Base-by-base conservation (phyloP, 2,329 filamentous ascomycete species). In the Aspergillus sp. region DNA sequence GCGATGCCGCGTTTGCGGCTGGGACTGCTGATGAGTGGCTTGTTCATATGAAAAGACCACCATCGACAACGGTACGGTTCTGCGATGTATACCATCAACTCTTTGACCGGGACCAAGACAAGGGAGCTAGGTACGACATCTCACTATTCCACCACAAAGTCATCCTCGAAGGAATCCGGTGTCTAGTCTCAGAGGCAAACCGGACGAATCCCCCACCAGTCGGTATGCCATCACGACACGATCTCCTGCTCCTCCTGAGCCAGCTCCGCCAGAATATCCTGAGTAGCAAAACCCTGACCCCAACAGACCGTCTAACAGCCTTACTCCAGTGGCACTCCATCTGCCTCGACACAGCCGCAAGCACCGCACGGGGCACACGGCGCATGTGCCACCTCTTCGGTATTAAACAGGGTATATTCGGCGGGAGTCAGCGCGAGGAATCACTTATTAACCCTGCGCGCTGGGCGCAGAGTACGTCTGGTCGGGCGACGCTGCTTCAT, bases 281-380 rank as follows among this genome's bases (percentile, higher is more conserved):
- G 19, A 19, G 19, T 6, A 52, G 27, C 11, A 27, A 52, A 14
- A 4, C 14, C 17, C 47, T 53, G 11, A 39, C 35, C 12, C 33
- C 39, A 1, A 31, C 46, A 23, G 59, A 58, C 8, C 45, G 54
- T 27, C 21, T 49, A 3, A 52, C 57, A 4, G 55, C 50, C 8
- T 41, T 58, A 5, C 52, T 61, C 6, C 59, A 57, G 27, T 61
- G 59, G 59, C 59, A 61, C 52, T 52, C 59, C 27, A 53, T 61
- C 12, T 58, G 56, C 31, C 56, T 61, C 0, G 55, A 61, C 37
- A 31, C 54, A 31, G 48, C 56, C 14, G 50, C 43, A 2, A 61
- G 48, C n/a, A 61, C 56, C 0, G 59, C 59, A 1, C 56, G 59
- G 6, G 59, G 59, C 5, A 54, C 56, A 2, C 25, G 59, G 37